Evolutionary conservation across 441 rosid genomes (phyloP), one percentile per base, ranked within the genome.

Genomic region (Oxalis stricta): DNA sequence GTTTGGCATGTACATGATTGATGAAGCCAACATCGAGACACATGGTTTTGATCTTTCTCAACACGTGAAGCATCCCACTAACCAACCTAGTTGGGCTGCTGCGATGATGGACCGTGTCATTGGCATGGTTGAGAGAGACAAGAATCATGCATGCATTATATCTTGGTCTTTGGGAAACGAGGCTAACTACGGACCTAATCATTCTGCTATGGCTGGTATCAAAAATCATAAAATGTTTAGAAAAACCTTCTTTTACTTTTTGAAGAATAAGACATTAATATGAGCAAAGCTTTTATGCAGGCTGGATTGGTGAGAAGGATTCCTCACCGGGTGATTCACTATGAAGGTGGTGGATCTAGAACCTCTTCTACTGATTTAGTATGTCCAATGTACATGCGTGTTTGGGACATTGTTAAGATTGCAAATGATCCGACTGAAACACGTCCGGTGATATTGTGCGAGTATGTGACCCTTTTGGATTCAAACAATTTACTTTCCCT

Each of bases 331-430:
- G 33, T 79, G 35, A 24, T 91, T 45, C 99, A 91, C 61, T 91
- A 91, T 60, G 99, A 91, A 67, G 99, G 96, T 45, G 99, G 99
- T 54, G 96, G 96, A 37, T 78, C 99, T 45, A 77, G 88, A 65
- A 91, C 96, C 35, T 18, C 67, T 17, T 91, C 96, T 48, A 91
- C 99, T 30, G 99, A 91, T 64, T 66, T 91, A 14, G 68, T 91
- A 29, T 91, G 99, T 59, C 99, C 99, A 13, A 91, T 91, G 99
- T 91, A 91, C 59, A 86, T 91, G 99, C 95, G 96, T 32, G 72
- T 91, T 28, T 81, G 94, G 96, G 91, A 91, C 76, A 86, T 91
- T 6, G 79, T 86, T 67, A 77, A 79, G 69, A 86, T 91, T 58
- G 96, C 96, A 46, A 72, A 83, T 12, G 95, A 91, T 64, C 80